Evolutionary conservation across 2,329 filamentous ascomycete species (phyloP).

Genomic region (Dactylellina leptospora): DNA sequence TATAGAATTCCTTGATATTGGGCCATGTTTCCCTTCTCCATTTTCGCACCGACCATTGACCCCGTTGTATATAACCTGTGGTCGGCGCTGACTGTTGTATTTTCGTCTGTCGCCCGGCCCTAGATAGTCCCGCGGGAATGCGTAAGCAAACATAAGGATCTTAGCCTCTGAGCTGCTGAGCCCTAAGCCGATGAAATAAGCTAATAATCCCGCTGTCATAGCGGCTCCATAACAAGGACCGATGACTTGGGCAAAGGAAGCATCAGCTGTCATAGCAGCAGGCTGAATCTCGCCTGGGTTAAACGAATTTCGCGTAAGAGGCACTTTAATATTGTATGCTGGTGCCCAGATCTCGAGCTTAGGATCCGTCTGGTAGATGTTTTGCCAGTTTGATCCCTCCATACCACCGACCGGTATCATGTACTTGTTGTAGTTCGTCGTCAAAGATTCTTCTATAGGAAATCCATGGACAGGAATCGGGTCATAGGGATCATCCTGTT

Average conservation of each 20-base stretch:
- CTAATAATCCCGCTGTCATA: background rate
- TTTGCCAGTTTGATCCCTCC: background rate
- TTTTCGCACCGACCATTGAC: background rate
- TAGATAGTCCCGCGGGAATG: background rate
- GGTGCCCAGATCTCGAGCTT: slow-evolving; percentile 5
- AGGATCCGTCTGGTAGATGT: background rate
- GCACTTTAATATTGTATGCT: slow-evolving; percentile 1
- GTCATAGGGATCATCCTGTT: background rate
- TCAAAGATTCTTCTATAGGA: background rate
- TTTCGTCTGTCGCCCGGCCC: background rate
- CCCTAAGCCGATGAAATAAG: background rate
- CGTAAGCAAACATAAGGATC: background rate
- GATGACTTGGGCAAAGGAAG: background rate
- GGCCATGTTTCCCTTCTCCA: background rate
- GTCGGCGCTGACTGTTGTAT: background rate
- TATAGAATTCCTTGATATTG: background rate
- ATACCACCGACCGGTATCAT: slow-evolving; percentile 12
- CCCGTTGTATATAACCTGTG: background rate
- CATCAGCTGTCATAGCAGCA: background rate
- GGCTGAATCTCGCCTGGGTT: background rate
- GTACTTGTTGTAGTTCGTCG: background rate
- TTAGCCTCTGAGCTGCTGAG: background rate
- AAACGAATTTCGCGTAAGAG: background rate
- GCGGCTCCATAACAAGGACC: background rate
- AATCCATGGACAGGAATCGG: background rate